phyloP scores from a whole-genome alignment of 495 filamentous ascomycete species.

The Trichocladium uniseriatum region DNA sequence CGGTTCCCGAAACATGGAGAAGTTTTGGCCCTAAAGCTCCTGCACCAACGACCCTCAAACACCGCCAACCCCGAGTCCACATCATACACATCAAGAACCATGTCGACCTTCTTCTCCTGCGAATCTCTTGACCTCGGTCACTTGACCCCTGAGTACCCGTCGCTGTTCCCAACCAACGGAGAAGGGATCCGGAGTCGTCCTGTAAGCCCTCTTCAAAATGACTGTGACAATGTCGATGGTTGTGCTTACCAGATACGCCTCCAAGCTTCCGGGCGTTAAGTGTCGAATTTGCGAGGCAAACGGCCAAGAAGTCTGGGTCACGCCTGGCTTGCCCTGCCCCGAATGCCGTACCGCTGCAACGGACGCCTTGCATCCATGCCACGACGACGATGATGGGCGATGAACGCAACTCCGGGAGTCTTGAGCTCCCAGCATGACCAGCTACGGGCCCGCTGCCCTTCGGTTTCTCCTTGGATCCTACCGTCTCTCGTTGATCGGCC shows the following conservation, averaged over 20 bases:
- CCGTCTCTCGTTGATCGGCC: too few species aligned
- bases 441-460: background rate
- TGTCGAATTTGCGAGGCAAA: conserved; percentile 30
- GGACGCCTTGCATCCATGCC: background rate
- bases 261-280: conserved; percentile 21
- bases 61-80: too few species aligned
- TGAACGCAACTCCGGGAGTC: background rate
- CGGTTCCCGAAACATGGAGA: too few species aligned
- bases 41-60: too few species aligned
- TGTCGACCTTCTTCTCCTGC: too few species aligned
- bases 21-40: too few species aligned
- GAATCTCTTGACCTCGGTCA: background rate
- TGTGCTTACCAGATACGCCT: background rate
- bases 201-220: background rate
- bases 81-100: too few species aligned
- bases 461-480: background rate
- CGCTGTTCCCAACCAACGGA: background rate
- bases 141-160: too few species aligned
- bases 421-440: background rate
- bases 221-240: too few species aligned
- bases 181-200: conserved; percentile 2
- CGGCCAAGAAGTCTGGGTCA: conserved; percentile 43
- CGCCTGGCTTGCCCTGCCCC: conserved; percentile 37
- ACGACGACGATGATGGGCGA: background rate
- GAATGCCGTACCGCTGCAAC: conserved; percentile 34